Percentiles rank a stretch among this genome's conserved stretches.
These are phyloP conservation scores for Cercospora sp. DNA, from an alignment of 2,329 filamentous ascomycete species.

Conservation along the genomic window DNA sequence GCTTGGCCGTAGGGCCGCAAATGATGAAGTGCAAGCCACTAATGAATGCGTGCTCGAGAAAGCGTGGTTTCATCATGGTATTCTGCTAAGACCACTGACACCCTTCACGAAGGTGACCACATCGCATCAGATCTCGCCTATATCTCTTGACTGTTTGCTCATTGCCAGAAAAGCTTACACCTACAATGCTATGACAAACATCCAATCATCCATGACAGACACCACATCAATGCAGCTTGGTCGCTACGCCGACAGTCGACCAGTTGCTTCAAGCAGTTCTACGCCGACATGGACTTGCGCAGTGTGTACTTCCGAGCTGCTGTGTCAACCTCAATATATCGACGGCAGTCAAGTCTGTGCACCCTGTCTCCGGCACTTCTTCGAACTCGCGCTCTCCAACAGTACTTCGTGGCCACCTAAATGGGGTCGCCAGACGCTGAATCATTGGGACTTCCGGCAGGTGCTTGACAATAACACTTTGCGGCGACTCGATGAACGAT, in stretches of 20 bases:
- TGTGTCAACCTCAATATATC: background rate
- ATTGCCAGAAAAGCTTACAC: background rate
- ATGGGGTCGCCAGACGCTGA: slow-evolving; percentile 19
- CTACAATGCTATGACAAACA: background rate
- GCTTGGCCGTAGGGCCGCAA: too few relatives aligned
- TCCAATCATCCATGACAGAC: background rate
- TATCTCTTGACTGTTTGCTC: background rate
- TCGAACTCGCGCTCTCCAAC: slow-evolving; percentile 18
- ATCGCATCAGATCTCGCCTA: background rate
- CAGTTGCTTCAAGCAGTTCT: slow-evolving; percentile 7
- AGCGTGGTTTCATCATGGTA: background rate
- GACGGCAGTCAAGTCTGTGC: slow-evolving; percentile 11
- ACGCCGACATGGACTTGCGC: slow-evolving; percentile 7
- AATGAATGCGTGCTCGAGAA: too few relatives aligned
- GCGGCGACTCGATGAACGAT: slow-evolving; percentile 12
- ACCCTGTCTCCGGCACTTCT: slow-evolving; percentile 22
- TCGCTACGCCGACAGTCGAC: too few relatives aligned
- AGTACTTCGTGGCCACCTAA: slow-evolving; percentile 24
- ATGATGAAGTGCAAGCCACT: too few relatives aligned
- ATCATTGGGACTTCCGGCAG: slow-evolving; percentile 20
- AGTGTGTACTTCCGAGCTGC: slow-evolving; percentile 9
- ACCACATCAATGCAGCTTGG: too few relatives aligned
- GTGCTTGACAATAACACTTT: slow-evolving; percentile 19
- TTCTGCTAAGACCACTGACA: background rate
- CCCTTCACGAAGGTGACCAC: background rate